A percentile compares a stretch with the other conserved stretches of the same genome.
These are phyloP conservation scores for Hibiscus syriacus DNA, from an alignment of 345 rosid species.

Conservation along the genomic window DNA sequence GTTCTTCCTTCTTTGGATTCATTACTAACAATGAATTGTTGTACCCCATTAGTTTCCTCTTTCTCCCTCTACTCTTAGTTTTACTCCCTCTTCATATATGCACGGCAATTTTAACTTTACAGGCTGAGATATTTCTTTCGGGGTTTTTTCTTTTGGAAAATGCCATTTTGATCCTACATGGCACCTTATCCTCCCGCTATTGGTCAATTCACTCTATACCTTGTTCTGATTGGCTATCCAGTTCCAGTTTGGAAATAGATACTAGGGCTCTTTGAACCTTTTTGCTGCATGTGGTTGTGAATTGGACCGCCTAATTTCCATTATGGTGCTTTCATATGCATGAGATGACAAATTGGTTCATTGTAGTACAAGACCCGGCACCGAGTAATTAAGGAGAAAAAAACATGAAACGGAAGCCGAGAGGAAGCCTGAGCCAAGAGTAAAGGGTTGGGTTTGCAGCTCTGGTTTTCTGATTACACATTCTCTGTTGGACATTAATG, in stretches of 20 bases:
- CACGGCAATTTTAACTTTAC: neutral
- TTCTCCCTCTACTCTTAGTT: neutral
- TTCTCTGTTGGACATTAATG: too few relatives aligned
- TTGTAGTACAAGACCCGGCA: too few relatives aligned
- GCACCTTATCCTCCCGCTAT: conserved; percentile 29
- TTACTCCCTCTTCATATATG: neutral
- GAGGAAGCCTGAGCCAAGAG: too few relatives aligned
- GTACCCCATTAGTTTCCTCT: conserved; percentile 21
- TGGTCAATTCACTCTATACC: conserved; percentile 10
- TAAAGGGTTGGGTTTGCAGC: too few relatives aligned
- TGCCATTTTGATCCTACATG: conserved; percentile 7
- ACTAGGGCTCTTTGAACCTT: conserved; percentile 1
- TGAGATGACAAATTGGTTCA: too few relatives aligned
- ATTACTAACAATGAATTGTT: conserved; percentile 21
- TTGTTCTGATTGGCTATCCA: conserved; percentile 7
- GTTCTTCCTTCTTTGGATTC: conserved; percentile 40
- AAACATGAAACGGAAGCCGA: too few relatives aligned
- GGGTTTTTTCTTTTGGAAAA: too few relatives aligned
- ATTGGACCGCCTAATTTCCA: conserved; percentile 4
- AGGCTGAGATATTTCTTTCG: neutral
- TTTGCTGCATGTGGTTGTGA: conserved; percentile 9
- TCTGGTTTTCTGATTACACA: too few relatives aligned
- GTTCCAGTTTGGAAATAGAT: conserved; percentile 18
- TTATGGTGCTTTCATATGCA: too few relatives aligned
- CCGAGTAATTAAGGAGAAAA: too few relatives aligned